Base-by-base conservation (phyloP, 345 rosid genomes). In the Microcos paniculata region DNA sequence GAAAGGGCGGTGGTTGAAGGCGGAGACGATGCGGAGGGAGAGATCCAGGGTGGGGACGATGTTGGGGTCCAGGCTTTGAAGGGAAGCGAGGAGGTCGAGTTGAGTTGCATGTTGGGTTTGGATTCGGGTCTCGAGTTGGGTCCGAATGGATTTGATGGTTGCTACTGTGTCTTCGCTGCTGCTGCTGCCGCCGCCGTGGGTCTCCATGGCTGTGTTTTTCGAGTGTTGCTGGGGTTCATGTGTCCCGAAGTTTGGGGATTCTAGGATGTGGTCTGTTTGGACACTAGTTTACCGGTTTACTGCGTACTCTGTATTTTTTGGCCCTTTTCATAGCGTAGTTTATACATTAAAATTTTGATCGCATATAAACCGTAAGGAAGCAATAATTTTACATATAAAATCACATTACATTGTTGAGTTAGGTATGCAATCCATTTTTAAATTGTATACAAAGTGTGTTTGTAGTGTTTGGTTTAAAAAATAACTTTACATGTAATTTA, bases 41-140 rank as follows among this genome's bases (percentile, higher is more conserved):
- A 92, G 87, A 77, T 96, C 98, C 73, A 93, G 84, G 21, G 93
- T 85, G 31, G 97, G 84, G 63, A 93, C 88, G 53, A 94, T 80
- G 64, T 89, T 67, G 14, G 99, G 95, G 72, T 90, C 85, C 65
- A 82, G 24, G 72, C 86, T 42, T 77, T 87, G 97, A 49, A 92
- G 93, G 1, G 99, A 88, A 0, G 98, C 83, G 16, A 93, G 82
- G 15, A 93, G 88, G 53, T 88, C 84, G 12, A 92, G 80, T 43
- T 92, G 97, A 76, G 97, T 80, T 10, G 75, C 72, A 77, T 85
- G 93, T 30, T 82, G 89, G 52, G 88, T 79, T 63, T 81, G 85
- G 26, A 92, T 92, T 75, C 98, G 90, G 74, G 89, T 81, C 77
- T 96, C 94, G 15, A 96, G 86, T 77, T 87, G 87, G 33, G 83